Evolutionary conservation across 306 rosid genomes (phyloP).

Genomic region (Gastrolobium villosum): DNA sequence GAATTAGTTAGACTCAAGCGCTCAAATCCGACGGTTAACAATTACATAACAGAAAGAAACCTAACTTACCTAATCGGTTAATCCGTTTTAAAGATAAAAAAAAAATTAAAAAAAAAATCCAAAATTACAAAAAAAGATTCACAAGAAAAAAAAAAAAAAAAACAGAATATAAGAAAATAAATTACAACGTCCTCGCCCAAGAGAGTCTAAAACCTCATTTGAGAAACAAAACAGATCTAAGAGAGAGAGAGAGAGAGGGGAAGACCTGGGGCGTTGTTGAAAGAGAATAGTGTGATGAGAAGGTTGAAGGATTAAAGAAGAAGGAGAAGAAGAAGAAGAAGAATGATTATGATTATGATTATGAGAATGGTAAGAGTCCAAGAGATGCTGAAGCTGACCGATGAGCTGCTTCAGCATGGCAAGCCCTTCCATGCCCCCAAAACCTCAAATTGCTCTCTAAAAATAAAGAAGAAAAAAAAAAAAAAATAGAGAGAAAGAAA

Average conservation of each 20-base stretch:
- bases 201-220: neutral
- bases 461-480: too few relatives aligned
- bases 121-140: neutral
- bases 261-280: constrained; percentile 64
- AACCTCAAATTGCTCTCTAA: neutral
- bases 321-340: constrained; percentile 26
- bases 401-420: constrained; percentile 86
- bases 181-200: neutral
- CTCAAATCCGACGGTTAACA: constrained; percentile 2
- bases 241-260: constrained; percentile 39
- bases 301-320: constrained; percentile 43
- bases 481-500: too few relatives aligned
- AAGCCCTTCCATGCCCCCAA: constrained; percentile 76
- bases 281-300: constrained; percentile 49
- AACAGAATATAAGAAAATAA: neutral
- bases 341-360: too few relatives aligned
- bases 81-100: constrained; percentile 32
- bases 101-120: neutral
- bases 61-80: constrained; percentile 27
- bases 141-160: neutral
- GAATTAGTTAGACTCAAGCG: neutral
- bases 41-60: constrained; percentile 28
- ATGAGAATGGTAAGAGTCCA: constrained; percentile 57
- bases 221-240: constrained; percentile 26
- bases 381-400: constrained; percentile 70